Evolutionary conservation across 2,329 filamentous ascomycete species (phyloP), one percentile per base, ranked within the genome.

Genomic region (Colletotrichum sp.): DNA sequence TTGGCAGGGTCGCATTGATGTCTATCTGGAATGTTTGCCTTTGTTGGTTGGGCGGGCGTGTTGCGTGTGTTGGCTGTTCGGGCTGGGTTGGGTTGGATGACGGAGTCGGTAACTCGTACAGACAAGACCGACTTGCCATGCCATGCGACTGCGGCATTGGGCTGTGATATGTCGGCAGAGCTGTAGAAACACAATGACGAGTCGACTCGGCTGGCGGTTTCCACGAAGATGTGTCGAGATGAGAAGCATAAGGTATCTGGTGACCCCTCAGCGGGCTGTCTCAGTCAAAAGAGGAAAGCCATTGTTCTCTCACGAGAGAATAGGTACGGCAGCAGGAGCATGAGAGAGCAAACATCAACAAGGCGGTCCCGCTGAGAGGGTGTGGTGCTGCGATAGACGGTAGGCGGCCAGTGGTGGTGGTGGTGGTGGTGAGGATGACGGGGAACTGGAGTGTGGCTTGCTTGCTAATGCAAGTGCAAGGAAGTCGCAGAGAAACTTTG

Each of bases 381-480:
- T 66, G 64, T 66, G 31, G 51, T 66, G 63, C 27, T 55, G 63
- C 24, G 38, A 38, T 54, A 51, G 62, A 18, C 38, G 62, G 9
- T 24, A 51, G 43, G 43, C 43, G n/a, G 43, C 43, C n/a, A n/a
- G 43, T 51, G 43, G 43, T 21, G 34, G 29, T 15, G 18, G 38
- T 47, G 61, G 38, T 47, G 59, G 34, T 47, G 11, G 36, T 63
- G 31, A 63, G 38, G 66, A 55, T 31, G 62, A 68, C 64, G 64
- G 69, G 55, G 69, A 61, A 58, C 59, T 70, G 66, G 34, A 65
- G 36, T 27, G 66, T 47, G 70, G 70, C 57, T 69, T 63, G 66
- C 51, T 62, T 68, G 54, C 70, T 68, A 47, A 72, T 69, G 65
- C 66, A 63, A 69, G 65, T 72, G 70, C 66, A 69, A 43, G 70